Evolutionary conservation across 2,329 filamentous ascomycete genomes (phyloP), one percentile per base, ranked within the genome.

Genomic region (Rutstroemia sp.): DNA sequence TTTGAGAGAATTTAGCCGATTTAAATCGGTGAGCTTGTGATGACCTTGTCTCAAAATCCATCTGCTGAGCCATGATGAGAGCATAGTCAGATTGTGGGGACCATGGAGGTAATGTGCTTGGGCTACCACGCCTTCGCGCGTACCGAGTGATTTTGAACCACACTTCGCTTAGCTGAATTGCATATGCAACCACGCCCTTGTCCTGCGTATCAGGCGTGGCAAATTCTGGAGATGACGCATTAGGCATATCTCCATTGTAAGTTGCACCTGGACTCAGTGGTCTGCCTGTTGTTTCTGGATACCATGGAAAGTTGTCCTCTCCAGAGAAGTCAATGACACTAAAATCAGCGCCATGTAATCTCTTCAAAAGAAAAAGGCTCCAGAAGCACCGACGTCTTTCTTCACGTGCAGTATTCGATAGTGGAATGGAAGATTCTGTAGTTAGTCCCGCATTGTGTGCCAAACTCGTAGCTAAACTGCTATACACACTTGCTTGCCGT

Each of bases 31-130:
- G 77, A 14, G 71, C 73, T 19, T 75, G 72, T 1, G 78, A 77
- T 61, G 80, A 74, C 2, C 71, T 71, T 6, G 76, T 78, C 61
- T 81, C 78, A 21, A 77, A 70, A 9, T 80, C 76, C 72, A 80
- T 77, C 53, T 78, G 75, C 12, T 73, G 64, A 3, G 75, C 72
- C 51, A 77, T 73, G 27, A 79, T 75, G n/a, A 70, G 73, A 0
- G 77, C 57, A 40, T 79, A 80, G 51, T 80, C 76, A 0, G 78
- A 80, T 47, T 76, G 70, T 0, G 75, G 71, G 9, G 75, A 77
- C 77, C 77, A 77, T 21, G 72, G 74, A 5, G 74, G 73, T 8
- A 75, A 65, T 23, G 67, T 69, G 54, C 72, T 73, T 6, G 74
- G 71, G 36, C 70, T 72, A 16, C 76, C 75, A 23, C 73, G 71